phyloP scores from a whole-genome alignment of 257 asterid species.

The Solanum piurae region DNA sequence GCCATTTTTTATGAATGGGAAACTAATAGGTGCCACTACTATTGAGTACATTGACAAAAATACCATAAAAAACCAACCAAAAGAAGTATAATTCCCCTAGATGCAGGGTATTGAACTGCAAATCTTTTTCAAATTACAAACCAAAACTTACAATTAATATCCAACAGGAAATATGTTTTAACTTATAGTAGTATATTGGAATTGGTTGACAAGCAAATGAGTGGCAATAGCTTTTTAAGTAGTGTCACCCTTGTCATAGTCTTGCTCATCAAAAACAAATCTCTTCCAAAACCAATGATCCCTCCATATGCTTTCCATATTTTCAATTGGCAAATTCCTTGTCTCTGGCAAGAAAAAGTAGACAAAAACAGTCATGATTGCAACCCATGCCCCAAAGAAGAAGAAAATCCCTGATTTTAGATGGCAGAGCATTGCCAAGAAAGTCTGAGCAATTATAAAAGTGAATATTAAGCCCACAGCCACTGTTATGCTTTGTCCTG shows the following conservation, averaged over 20 bases:
- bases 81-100: not conserved
- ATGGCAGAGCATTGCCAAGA: conserved; percentile 37
- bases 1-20: not conserved
- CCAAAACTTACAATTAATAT: not conserved
- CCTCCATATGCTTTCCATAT: conserved; percentile 33
- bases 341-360: conserved; percentile 40
- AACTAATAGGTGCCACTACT: not conserved
- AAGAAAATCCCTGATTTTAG: conserved; percentile 39
- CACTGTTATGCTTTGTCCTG: conserved; percentile 39
- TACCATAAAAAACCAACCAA: not conserved
- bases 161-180: not conserved
- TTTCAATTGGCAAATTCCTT: conserved; percentile 29
- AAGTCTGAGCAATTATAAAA: conserved; percentile 33
- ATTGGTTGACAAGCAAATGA: not conserved
- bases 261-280: not conserved
- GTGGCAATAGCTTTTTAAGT: not conserved
- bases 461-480: conserved; percentile 22
- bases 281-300: conserved; percentile 43
- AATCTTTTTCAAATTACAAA: not conserved
- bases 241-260: not conserved
- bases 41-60: not conserved
- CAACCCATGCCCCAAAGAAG: conserved; percentile 45
- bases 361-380: conserved; percentile 26
- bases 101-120: not conserved
- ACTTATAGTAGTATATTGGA: not conserved